Evolutionary conservation across 2,329 filamentous ascomycete genomes (phyloP), one percentile per base, ranked within the genome.

Genomic region (Alternaria viburni): DNA sequence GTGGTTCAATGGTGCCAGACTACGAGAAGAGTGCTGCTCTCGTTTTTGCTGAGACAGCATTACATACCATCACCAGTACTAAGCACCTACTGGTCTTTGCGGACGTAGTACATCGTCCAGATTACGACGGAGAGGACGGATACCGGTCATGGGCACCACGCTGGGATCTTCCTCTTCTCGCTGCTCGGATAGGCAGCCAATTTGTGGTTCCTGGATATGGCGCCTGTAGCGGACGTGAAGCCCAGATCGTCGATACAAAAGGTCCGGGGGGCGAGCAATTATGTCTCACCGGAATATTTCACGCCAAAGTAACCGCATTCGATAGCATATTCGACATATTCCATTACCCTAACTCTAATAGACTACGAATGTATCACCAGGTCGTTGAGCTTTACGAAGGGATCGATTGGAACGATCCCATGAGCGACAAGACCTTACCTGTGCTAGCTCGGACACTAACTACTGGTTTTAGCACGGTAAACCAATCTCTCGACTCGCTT

Each of bases 21-120:
- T 66, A 66, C 15, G 15, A 17, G 3, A 60, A 61, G 30, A 25
- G 19, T 43, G 12, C 28, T 7, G 61, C 28, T 5, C 28, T 30
- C 2, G 60, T 59, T 1, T 66, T 59, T n/a, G 26, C 52, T 7
- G 60, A 61, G 0, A 50, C 41, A 6, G 45, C 30, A 2, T 15
- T 17, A 2, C 12, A 44, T 8, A 51, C n/a, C 0, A 7, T 44
- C 41, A n/a, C 41, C 15, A 9, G 6, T 5, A 46, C 12, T 9
- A 13, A 15, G 1, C 3, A 3, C 3, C 12, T 23, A n/a, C 1
- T 2, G 4, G 44, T 23, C 13, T 25, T 46, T 5, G 0, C 12
- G 17, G 8, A 23, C 3, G 19, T 23, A 46, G 0, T 0, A 46
- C 44, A 46, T 6, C 19, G 15, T 3, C 7, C 12, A 25, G 13